Base-by-base conservation (phyloP, 2,329 filamentous ascomycete species). In the Alternaria viburni region DNA sequence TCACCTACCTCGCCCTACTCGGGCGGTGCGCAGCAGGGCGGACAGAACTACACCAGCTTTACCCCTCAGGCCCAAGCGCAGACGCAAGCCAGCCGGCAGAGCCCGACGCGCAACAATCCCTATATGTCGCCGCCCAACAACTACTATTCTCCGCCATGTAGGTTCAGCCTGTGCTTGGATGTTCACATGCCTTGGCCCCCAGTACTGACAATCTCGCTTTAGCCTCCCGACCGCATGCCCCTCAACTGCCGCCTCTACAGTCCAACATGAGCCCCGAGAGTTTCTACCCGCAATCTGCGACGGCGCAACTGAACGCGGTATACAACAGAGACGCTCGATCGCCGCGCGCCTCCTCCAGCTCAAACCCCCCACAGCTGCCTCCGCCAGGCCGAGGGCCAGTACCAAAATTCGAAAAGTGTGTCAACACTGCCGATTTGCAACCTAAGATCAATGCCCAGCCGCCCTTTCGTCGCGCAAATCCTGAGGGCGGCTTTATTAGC, bases 401-500 rank as follows among this genome's bases (percentile, higher is more conserved):
- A 54, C 96, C 95, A 47, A 93, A 96, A 78, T 97, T 98, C 78
- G 90, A 89, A 75, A 94, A 92, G 79, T 86, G 96, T 72, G 86
- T 90, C 65, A 88, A 88, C 25, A 83, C 89, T 25, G 84, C 88
- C 57, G 93, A 98, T 63, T 82, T 99, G 72, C 88, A 90, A 65
- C 93, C 94, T 46, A 92, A 91, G 77, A 89, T 96, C 78, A 97
- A 95, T 80, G 77, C 88, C 19, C 96, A 99, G 78, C 96, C 96
- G 58, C 88, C 93, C 1, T 98, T 97, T 78, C 89, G 96, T 72
- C 89, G 96, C 81, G 96, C 96, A 59, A 96, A 97, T 73, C 96
- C 96, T 2, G 96, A 99, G 78, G 96, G 96, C 57, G 96, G 96
- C 52, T 99, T 99, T 78, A 97, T 99, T 79, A 98, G 96, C 80